Percentiles rank a stretch among this genome's conserved stretches.
Conservation (phyloP, 176 grass and related monocot species). For the Zizania latifolia region DNA sequence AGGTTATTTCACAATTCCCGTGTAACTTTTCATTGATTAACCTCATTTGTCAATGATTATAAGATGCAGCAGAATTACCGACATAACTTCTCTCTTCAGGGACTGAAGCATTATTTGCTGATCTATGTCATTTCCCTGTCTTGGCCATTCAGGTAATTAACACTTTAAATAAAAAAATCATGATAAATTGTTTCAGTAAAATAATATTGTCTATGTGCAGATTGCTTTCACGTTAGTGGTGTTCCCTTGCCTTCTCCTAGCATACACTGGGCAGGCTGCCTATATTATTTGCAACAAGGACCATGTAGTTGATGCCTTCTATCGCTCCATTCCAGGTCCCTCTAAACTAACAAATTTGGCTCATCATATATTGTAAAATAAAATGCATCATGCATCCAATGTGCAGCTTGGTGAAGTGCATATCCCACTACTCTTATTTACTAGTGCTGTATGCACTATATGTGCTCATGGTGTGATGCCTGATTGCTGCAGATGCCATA, state of each 20-base stretch:
- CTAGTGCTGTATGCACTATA: conserved; percentile 11
- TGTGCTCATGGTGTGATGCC: conserved; percentile 19
- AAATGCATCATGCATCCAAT: conserved; percentile 12
- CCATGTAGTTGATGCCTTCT: conserved; percentile 68
- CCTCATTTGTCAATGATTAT: not conserved
- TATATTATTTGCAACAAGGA: conserved; percentile 54
- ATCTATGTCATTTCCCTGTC: conserved; percentile 85
- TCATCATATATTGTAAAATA: not conserved
- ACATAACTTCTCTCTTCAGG: conserved; percentile 46
- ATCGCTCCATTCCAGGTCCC: conserved; percentile 67
- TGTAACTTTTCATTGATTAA: conserved; percentile 2
- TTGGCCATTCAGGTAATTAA: conserved; percentile 64
- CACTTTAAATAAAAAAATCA: not conserved
- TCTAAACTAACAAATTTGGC: not conserved
- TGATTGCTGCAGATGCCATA: conserved; percentile 49
- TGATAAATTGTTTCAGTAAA: conserved; percentile 16
- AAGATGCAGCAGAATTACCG: conserved; percentile 21
- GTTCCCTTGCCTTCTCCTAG: conserved; percentile 83
- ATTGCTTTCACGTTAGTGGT: conserved; percentile 74
- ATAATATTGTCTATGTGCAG: conserved; percentile 36
- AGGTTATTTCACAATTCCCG: conserved; percentile 35
- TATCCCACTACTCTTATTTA: not conserved
- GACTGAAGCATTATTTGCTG: conserved; percentile 90
- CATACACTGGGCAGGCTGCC: conserved; percentile 85
- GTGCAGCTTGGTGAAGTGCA: conserved; percentile 12